phyloP scores from a whole-genome alignment of 2,329 filamentous ascomycete species.

The Bimuria novae-zelandiae region DNA sequence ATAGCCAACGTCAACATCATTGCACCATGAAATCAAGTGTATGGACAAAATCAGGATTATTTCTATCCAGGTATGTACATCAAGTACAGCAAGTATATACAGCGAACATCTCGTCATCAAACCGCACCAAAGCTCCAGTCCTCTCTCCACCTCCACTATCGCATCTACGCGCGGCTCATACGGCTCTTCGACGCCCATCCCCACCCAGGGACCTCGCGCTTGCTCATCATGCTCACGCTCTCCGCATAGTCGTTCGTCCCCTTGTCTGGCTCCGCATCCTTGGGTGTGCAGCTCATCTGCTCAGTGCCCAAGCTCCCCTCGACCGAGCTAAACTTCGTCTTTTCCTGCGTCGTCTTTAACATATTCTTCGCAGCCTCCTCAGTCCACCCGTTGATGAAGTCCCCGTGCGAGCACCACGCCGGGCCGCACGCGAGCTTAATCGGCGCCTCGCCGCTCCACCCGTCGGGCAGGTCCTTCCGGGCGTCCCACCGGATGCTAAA shows the following conservation, averaged over 20 bases:
- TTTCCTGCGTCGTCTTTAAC: conserved; percentile 44
- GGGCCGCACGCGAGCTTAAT: conserved; percentile 49
- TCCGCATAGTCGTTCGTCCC: conserved; percentile 50
- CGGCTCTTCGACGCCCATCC: conserved; percentile 14
- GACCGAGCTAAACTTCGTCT: conserved; percentile 44
- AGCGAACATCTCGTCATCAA: neutral
- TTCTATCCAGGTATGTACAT: neutral
- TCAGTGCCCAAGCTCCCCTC: conserved; percentile 42
- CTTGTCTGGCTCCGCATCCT: conserved; percentile 49
- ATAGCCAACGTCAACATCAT: too few species aligned
- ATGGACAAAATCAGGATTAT: neutral
- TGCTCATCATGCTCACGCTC: conserved; percentile 38
- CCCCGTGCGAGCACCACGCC: conserved; percentile 53
- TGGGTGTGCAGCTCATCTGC: conserved; percentile 40
- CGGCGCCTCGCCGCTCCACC: conserved; percentile 52
- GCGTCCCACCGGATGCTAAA: conserved; percentile 56
- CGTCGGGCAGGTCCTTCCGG: conserved; percentile 49
- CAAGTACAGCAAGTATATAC: conserved; percentile 5
- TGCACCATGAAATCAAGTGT: too few species aligned
- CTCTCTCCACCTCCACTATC: too few species aligned
- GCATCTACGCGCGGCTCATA: neutral
- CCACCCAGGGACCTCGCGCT: conserved; percentile 12
- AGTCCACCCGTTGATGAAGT: conserved; percentile 56
- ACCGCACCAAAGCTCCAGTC: neutral
- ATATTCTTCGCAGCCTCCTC: conserved; percentile 49